phyloP scores from a whole-genome alignment of 2,329 filamentous ascomycete species.

The Diaporthe longicolla region DNA sequence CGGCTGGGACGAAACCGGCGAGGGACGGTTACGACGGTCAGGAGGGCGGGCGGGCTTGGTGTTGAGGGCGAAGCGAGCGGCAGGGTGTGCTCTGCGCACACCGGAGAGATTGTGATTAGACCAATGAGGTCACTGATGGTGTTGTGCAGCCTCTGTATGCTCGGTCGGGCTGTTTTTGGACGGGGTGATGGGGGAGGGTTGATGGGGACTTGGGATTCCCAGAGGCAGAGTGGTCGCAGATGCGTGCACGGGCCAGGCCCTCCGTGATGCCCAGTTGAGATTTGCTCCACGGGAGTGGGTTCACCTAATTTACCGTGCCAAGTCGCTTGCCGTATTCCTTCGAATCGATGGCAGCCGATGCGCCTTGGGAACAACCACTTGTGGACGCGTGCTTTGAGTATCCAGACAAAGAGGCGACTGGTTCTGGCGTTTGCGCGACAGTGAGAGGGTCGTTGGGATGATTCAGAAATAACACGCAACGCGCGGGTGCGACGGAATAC shows the following conservation, averaged over 20 bases:
- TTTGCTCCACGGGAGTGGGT: conserved; percentile 39
- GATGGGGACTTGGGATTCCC: conserved; percentile 24
- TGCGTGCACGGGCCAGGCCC: conserved; percentile 19
- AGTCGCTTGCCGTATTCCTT: conserved; percentile 11
- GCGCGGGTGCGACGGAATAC: neutral
- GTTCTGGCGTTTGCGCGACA: neutral
- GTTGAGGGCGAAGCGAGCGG: conserved; percentile 36
- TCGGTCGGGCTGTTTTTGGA: conserved; percentile 29
- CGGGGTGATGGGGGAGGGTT: conserved; percentile 25
- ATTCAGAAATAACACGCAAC: neutral
- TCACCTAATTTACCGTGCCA: conserved; percentile 38
- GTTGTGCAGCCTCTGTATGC: conserved; percentile 34
- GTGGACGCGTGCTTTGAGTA: conserved; percentile 10
- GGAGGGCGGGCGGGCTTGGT: conserved; percentile 21
- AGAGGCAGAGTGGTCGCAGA: conserved; percentile 37
- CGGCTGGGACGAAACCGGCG: conserved; percentile 22
- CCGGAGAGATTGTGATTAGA: conserved; percentile 30
- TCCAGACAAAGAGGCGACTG: neutral
- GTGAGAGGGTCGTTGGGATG: neutral
- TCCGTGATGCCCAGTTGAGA: conserved; percentile 38
- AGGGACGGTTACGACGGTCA: conserved; percentile 22
- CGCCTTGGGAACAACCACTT: conserved; percentile 7
- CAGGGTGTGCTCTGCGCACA: conserved; percentile 38
- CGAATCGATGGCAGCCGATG: conserved; percentile 13
- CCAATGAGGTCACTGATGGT: conserved; percentile 35